Evolutionary conservation across 2,329 filamentous ascomycete genomes (phyloP).

Genomic region (Cytospora mali): DNA sequence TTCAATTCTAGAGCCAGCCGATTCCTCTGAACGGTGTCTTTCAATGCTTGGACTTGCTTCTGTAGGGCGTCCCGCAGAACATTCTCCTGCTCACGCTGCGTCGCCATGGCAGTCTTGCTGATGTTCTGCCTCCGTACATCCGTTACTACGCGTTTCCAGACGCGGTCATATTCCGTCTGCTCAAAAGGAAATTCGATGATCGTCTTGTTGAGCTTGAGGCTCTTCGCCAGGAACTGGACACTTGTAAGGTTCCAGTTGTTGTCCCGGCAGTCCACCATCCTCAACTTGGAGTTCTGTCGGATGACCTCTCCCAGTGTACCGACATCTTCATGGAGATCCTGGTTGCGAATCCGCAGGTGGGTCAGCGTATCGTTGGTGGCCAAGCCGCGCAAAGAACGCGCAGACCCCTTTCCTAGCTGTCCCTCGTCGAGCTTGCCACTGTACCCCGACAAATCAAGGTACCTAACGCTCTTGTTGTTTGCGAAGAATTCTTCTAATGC

Average conservation of each 20-base stretch:
- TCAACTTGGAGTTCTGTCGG: slow-evolving; percentile 50
- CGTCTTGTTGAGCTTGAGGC: slow-evolving; percentile 45
- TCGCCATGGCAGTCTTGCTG: slow-evolving; percentile 26
- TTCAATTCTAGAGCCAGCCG: slow-evolving; percentile 32
- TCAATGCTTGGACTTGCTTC: slow-evolving; percentile 31
- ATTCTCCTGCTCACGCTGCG: slow-evolving; percentile 31
- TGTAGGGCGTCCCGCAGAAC: slow-evolving; percentile 30
- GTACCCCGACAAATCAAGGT: slow-evolving; percentile 59
- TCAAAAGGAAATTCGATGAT: slow-evolving; percentile 48
- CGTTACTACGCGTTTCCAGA: slow-evolving; percentile 31
- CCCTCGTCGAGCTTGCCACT: slow-evolving; percentile 61
- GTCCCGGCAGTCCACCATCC: slow-evolving; percentile 56
- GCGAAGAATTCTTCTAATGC: slow-evolving; percentile 54
- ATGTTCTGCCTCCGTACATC: slow-evolving; percentile 29
- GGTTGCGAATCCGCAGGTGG: slow-evolving; percentile 58
- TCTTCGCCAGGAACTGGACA: slow-evolving; percentile 49
- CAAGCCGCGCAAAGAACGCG: slow-evolving; percentile 46
- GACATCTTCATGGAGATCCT: slow-evolving; percentile 57
- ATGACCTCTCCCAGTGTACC: slow-evolving; percentile 54
- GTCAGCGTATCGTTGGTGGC: slow-evolving; percentile 38
- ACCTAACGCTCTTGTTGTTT: slow-evolving; percentile 54
- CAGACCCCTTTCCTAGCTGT: slow-evolving; percentile 57
- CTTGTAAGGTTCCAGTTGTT: slow-evolving; percentile 59
- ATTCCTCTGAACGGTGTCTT: slow-evolving; percentile 34
- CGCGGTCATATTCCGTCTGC: slow-evolving; percentile 33